phyloP scores from a whole-genome alignment of 768 basidiomycete species.

The Termitomyces sp. region DNA sequence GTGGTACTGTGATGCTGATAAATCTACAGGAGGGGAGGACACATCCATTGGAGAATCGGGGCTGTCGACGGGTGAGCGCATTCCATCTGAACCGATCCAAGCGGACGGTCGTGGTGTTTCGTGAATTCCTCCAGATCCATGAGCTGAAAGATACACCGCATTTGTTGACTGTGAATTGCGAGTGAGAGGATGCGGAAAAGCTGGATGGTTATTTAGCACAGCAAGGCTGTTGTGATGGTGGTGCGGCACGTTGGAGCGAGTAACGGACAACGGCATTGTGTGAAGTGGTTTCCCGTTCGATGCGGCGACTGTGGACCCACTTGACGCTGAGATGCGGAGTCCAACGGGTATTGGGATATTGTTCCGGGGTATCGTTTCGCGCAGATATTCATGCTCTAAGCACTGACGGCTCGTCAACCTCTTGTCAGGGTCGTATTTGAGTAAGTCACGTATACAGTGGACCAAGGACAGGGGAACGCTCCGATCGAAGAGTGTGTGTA shows the following conservation, averaged over 20 bases:
- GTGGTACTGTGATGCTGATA: conserved; percentile 38
- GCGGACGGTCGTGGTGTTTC: conserved; percentile 20
- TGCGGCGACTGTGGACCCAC: conserved; percentile 27
- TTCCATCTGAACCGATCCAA: conserved; percentile 17
- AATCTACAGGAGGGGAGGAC: conserved; percentile 47
- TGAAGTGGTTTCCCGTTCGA: conserved; percentile 31
- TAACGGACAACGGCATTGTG: conserved; percentile 25
- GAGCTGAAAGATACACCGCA: conserved; percentile 17
- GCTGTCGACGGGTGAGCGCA: conserved; percentile 21
- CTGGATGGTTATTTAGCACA: conserved; percentile 9
- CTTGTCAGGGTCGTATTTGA: conserved; percentile 86
- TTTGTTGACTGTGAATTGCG: conserved; percentile 28
- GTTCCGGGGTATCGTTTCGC: conserved; percentile 68
- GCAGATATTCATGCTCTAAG: conserved; percentile 84
- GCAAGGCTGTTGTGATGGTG: conserved; percentile 20
- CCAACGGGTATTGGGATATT: conserved; percentile 59
- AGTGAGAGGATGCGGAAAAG: conserved; percentile 23
- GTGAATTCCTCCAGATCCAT: conserved; percentile 21
- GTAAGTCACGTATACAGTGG: conserved; percentile 87
- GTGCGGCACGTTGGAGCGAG: conserved; percentile 25
- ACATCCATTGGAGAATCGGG: conserved; percentile 61
- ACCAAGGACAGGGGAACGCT: conserved; percentile 76
- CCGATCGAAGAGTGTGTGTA: conserved; percentile 72
- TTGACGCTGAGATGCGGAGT: conserved; percentile 35
- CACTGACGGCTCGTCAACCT: conserved; percentile 87